Percentiles rank a stretch among this genome's conserved stretches.
Conservation (phyloP, 139 green algal species). For the Pycnococcus provasolii region DNA sequence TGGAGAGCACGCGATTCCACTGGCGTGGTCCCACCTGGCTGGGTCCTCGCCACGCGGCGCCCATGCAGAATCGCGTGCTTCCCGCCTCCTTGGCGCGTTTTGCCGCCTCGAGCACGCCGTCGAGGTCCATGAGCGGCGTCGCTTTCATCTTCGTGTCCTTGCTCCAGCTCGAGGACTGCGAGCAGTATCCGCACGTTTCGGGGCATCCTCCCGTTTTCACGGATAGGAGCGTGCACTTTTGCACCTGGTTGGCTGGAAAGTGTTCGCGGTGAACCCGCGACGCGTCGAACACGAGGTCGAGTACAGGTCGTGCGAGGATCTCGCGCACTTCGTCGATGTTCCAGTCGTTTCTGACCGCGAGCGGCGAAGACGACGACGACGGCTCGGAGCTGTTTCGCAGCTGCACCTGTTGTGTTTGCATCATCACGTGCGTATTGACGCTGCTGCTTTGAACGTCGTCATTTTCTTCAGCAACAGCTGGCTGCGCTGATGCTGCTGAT, state of each 20-base stretch:
- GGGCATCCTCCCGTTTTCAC: slow-evolving; percentile 98
- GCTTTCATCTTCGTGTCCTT: slow-evolving; percentile 78
- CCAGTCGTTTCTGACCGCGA: slow-evolving; percentile 26
- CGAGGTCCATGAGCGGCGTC: slow-evolving; percentile 83
- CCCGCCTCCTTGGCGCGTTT: slow-evolving; percentile 69
- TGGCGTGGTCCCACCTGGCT: slow-evolving; percentile 72
- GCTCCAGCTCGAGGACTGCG: slow-evolving; percentile 57
- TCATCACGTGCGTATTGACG: too few relatives aligned
- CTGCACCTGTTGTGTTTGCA: too few relatives aligned
- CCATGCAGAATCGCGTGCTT: slow-evolving; percentile 98
- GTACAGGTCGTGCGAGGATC: slow-evolving; percentile 75
- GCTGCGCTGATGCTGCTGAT: too few relatives aligned
- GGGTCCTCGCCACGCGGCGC: slow-evolving; percentile 86
- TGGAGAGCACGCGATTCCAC: slow-evolving; percentile 80
- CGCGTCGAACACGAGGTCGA: slow-evolving; percentile 84
- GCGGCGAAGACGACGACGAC: too few relatives aligned
- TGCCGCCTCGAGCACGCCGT: slow-evolving; percentile 70
- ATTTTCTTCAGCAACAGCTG: too few relatives aligned
- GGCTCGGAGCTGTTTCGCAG: too few relatives aligned
- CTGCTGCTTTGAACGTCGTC: too few relatives aligned
- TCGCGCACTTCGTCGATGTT: slow-evolving; percentile 66
- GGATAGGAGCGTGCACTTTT: slow-evolving; percentile 91
- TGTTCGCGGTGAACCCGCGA: slow-evolving; percentile 76
- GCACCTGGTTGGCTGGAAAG: slow-evolving; percentile 80
- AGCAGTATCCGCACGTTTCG: slow-evolving; percentile 95